Evolutionary conservation across 441 rosid species (phyloP).

Genomic region (Pelargonium fulgidum): DNA sequence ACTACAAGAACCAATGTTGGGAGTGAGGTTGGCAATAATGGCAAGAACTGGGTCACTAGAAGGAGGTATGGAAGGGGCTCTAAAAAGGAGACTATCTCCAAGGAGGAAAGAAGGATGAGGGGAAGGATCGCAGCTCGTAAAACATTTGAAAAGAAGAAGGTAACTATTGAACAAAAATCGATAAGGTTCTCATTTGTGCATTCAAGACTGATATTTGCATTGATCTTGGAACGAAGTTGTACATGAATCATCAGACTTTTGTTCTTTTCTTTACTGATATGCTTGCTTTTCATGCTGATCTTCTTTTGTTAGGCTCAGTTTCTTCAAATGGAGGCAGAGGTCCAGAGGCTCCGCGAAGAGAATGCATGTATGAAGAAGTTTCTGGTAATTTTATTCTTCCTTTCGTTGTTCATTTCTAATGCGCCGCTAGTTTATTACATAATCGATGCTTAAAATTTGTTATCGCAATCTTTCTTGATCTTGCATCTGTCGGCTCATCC

Average conservation of each 20-base stretch:
- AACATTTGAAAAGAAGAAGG: background rate
- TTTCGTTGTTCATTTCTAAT: background rate
- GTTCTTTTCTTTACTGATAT: background rate
- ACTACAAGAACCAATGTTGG: background rate
- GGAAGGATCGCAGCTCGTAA: background rate
- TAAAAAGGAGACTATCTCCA: background rate
- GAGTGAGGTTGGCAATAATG: background rate
- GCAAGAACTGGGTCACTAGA: background rate
- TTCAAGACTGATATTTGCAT: too few relatives aligned
- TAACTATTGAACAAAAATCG: background rate
- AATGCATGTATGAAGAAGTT: background rate
- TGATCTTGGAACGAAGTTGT: too few relatives aligned
- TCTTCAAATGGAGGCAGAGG: slow-evolving; percentile 4
- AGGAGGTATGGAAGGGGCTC: background rate
- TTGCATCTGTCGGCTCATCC: too few relatives aligned
- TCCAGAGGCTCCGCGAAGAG: background rate
- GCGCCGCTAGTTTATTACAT: too few relatives aligned
- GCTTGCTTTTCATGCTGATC: background rate
- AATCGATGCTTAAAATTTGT: too few relatives aligned
- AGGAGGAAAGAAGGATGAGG: background rate
- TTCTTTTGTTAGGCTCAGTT: background rate
- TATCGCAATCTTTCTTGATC: too few relatives aligned
- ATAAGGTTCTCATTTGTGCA: too few relatives aligned
- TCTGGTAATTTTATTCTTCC: background rate
- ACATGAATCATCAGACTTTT: too few relatives aligned